These are phyloP conservation scores for Breviolum minutum DNA, from an alignment of 73 alveolate species.

Conservation along the genomic window DNA sequence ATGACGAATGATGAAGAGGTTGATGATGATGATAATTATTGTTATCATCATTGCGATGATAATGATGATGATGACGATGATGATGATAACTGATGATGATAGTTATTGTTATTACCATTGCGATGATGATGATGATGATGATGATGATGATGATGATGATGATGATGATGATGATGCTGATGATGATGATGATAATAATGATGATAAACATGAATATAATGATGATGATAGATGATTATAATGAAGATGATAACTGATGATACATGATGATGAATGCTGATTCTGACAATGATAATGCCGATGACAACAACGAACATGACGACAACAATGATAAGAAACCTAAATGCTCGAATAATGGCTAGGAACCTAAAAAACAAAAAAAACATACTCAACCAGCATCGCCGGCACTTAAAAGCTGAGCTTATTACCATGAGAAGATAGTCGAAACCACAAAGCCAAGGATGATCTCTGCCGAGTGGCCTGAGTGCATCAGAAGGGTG, in stretches of 20 bases:
- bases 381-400: neutral
- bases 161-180: neutral
- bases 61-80: neutral
- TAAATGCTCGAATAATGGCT: no score
- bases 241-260: neutral
- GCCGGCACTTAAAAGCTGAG: neutral
- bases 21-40: neutral
- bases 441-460: neutral
- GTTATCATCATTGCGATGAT: no score
- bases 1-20: neutral
- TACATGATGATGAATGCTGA: neutral
- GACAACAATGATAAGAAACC: neutral
- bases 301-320: neutral
- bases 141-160: no score
- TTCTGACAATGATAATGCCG: neutral
- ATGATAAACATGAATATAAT: neutral
- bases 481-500: neutral
- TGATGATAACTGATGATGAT: neutral
- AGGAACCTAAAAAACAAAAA: no score
- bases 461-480: slow-evolving; percentile 10
- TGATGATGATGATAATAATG: neutral
- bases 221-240: neutral
- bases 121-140: no score
- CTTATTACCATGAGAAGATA: neutral
- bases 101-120: no score